Evolutionary conservation across 805 yeast species (phyloP).

Genomic region (Saitoella complicata): DNA sequence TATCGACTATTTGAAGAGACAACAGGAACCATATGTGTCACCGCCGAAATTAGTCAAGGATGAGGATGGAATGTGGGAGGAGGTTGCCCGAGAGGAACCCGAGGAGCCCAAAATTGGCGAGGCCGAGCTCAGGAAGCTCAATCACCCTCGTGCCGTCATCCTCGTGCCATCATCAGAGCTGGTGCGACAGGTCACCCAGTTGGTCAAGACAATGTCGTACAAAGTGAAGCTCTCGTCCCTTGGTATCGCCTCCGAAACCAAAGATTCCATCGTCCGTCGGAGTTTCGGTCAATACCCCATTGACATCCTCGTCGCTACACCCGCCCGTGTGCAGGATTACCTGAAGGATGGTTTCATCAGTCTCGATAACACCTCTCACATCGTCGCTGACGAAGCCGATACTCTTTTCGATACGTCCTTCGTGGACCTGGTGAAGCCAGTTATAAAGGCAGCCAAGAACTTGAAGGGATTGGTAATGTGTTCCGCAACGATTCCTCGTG

Average conservation of each 20-base stretch:
- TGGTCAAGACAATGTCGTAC: constrained; percentile 17
- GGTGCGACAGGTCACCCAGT: constrained; percentile 56
- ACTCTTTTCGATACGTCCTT: constrained; percentile 74
- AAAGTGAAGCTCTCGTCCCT: constrained; percentile 16
- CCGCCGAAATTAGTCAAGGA: too few relatives aligned
- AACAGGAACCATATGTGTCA: too few relatives aligned
- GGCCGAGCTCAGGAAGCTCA: too few relatives aligned
- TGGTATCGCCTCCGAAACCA: constrained; percentile 10
- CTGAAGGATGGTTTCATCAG: constrained; percentile 6
- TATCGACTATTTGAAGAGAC: too few relatives aligned
- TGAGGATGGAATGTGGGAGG: too few relatives aligned
- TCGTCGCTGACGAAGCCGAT: constrained; percentile 88
- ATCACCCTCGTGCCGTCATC: constrained; percentile 27
- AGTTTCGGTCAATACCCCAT: constrained; percentile 28
- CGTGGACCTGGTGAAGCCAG: constrained; percentile 32
- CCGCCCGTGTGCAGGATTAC: constrained; percentile 22
- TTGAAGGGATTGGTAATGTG: constrained; percentile 55
- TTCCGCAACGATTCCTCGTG: constrained; percentile 79
- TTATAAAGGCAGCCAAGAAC: constrained; percentile 25
- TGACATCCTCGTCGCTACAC: constrained; percentile 76
- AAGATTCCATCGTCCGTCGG: constrained; percentile 4
- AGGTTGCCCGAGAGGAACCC: too few relatives aligned
- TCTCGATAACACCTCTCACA: constrained; percentile 22
- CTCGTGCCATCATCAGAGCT: constrained; percentile 81
- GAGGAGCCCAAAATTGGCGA: too few relatives aligned